A percentile compares a stretch with the other conserved stretches of the same genome.
These are phyloP conservation scores for Botrytis porri DNA, from an alignment of 2,329 filamentous ascomycete genomes.

Conservation along the genomic window DNA sequence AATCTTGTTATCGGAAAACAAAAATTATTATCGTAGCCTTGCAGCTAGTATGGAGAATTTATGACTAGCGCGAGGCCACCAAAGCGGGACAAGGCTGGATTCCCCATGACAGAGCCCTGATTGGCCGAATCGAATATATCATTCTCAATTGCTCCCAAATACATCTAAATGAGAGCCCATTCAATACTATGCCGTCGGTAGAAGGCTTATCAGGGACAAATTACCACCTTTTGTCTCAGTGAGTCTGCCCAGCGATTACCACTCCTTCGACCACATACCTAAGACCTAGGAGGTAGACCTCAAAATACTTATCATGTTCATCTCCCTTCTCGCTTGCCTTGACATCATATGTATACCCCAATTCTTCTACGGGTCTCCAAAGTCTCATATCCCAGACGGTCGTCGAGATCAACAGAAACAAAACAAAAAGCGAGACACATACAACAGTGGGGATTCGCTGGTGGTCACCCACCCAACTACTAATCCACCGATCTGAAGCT, in stretches of 20 bases:
- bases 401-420: no score
- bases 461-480: constrained; percentile 17
- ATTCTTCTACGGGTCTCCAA: not conserved
- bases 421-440: not conserved
- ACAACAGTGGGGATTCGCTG: constrained; percentile 14
- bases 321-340: not conserved
- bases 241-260: not conserved
- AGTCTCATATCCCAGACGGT: not conserved
- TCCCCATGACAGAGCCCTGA: not conserved
- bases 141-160: no score
- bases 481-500: constrained; percentile 17
- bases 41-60: not conserved
- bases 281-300: not conserved
- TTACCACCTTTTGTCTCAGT: no score
- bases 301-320: not conserved
- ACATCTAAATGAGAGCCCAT: not conserved
- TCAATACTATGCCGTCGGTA: not conserved
- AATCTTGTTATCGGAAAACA: not conserved
- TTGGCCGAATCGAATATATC: not conserved
- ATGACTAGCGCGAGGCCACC: not conserved
- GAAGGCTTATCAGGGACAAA: not conserved
- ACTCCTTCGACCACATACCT: not conserved
- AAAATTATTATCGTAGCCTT: constrained; percentile 11
- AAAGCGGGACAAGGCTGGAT: not conserved
- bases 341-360: not conserved